Evolutionary conservation across 1,139 yeast species (phyloP), one percentile per base, ranked within the genome.

Genomic region (Pneumocystis wakefieldiae): DNA sequence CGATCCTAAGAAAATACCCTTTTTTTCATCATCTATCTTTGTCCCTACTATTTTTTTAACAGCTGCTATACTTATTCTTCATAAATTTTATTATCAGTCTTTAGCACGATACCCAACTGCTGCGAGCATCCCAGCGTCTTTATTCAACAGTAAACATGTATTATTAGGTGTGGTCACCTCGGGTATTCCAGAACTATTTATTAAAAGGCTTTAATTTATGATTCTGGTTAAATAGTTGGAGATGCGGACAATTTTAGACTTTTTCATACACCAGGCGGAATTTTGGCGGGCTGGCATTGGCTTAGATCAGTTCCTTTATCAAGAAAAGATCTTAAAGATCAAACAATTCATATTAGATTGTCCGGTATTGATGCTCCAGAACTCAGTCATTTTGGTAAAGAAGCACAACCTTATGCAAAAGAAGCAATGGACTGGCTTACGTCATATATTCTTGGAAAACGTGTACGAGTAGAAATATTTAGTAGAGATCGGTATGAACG

Each of bases 351-450:
- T 74, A 82, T 94, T 15, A 77, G 99, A 61, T 75, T 92, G 39
- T 87, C 95, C 73, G 99, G 97, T 0, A 84, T 92, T n/a, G 99
- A 92, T 77, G 98, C 99, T 0, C 99, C 99, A 1, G 99, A 92
- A 72, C 76, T 95, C 58, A 82, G 95, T 1, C 97, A 92, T 76
- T 92, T 89, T 75, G 99, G 99, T 0, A 87, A 87, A 67, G 91
- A 95, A 0, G 87, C 96, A 0, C 98, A 92, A 72, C 95, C 95
- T 0, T 86, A 76, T 71, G 83, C 95, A 39, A 88, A 84, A 61
- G 97, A 92, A 67, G 94, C 97, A 0, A 74, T 91, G 65, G 71
- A 71, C 3, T 92, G 97, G 96, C 77, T 92, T 42, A 76, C 85
- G 59, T 69, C 75, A 19, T 86, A 82, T 69, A 71, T 91, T 0